Evolutionary conservation across 148 eudicot species (phyloP).

Genomic region (Rhododendron molle): DNA sequence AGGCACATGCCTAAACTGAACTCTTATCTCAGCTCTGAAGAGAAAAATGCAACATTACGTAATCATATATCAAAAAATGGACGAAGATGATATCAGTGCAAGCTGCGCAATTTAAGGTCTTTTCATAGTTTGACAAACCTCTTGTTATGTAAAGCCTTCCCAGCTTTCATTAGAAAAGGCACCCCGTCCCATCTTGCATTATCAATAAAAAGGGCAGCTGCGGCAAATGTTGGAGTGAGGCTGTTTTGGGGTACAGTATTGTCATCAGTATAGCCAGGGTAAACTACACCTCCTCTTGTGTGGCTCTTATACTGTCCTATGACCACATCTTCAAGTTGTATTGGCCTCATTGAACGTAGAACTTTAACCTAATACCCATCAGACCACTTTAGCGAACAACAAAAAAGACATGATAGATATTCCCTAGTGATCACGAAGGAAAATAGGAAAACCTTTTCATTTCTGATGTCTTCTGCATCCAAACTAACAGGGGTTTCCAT

Average conservation of each 20-base stretch:
- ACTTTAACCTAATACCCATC: slow-evolving; percentile 73
- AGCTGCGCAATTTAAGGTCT: background rate
- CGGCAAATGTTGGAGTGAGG: slow-evolving; percentile 94
- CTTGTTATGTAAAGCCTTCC: slow-evolving; percentile 81
- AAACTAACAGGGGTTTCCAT: slow-evolving; percentile 99
- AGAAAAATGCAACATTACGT: background rate
- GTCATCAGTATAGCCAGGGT: slow-evolving; percentile 86
- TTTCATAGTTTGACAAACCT: slow-evolving; percentile 37
- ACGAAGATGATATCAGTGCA: background rate
- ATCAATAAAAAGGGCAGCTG: slow-evolving; percentile 89
- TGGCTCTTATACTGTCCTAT: slow-evolving; percentile 92
- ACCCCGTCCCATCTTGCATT: slow-evolving; percentile 99
- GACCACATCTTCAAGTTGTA: slow-evolving; percentile 67
- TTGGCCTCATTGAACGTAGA: slow-evolving; percentile 89
- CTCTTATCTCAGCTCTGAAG: slow-evolving; percentile 87
- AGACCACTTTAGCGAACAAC: background rate
- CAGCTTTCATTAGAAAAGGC: slow-evolving; percentile 97
- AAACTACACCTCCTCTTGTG: slow-evolving; percentile 64
- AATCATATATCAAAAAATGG: background rate
- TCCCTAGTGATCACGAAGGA: background rate
- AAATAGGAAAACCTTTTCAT: slow-evolving; percentile 66
- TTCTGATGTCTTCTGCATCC: slow-evolving; percentile 97
- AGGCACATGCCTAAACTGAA: slow-evolving; percentile 92
- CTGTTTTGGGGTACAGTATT: slow-evolving; percentile 78
- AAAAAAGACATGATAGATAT: background rate